These are phyloP conservation scores for Russula lepida DNA, from an alignment of 768 basidiomycete genomes.

Conservation along the genomic window DNA sequence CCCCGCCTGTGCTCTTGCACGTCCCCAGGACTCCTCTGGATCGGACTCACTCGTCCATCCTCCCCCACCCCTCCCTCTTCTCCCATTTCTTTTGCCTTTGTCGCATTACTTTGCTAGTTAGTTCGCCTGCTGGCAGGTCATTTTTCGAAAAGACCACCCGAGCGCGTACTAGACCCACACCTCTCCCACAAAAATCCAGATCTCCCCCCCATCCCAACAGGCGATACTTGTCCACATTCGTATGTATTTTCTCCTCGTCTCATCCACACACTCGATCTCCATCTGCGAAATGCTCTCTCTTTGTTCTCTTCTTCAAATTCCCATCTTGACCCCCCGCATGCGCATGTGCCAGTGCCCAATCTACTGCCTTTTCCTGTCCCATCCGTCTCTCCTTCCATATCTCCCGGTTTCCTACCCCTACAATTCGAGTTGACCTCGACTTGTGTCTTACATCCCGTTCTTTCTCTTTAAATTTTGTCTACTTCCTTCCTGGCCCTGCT, in stretches of 20 bases:
- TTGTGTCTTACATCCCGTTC: neutral
- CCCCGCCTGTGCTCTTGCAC: constrained; percentile 1
- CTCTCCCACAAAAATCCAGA: constrained; percentile 16
- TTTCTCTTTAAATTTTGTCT: neutral
- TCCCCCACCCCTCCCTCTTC: constrained; percentile 1
- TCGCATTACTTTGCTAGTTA: constrained; percentile 23
- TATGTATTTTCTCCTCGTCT: constrained; percentile 1
- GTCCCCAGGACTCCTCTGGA: constrained; percentile 22
- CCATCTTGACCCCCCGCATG: neutral
- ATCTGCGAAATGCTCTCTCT: neutral
- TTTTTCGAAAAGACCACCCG: constrained; percentile 22
- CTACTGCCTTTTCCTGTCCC: too few relatives aligned
- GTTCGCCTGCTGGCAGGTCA: constrained; percentile 25
- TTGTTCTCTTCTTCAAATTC: neutral
- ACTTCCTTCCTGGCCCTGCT: neutral
- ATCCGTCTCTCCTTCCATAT: neutral
- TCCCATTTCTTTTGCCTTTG: constrained; percentile 7
- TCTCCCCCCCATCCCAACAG: constrained; percentile 14
- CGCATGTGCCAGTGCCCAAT: too few relatives aligned
- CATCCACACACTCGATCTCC: neutral
- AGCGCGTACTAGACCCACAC: constrained; percentile 16
- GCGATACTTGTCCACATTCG: constrained; percentile 20
- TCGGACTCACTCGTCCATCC: constrained; percentile 21
- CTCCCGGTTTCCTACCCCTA: neutral
- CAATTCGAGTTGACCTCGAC: neutral